Percentiles rank a stretch among this genome's conserved stretches.
These are phyloP conservation scores for Ligustrum vulgare DNA, from an alignment of 257 asterid genomes.

Conservation along the genomic window DNA sequence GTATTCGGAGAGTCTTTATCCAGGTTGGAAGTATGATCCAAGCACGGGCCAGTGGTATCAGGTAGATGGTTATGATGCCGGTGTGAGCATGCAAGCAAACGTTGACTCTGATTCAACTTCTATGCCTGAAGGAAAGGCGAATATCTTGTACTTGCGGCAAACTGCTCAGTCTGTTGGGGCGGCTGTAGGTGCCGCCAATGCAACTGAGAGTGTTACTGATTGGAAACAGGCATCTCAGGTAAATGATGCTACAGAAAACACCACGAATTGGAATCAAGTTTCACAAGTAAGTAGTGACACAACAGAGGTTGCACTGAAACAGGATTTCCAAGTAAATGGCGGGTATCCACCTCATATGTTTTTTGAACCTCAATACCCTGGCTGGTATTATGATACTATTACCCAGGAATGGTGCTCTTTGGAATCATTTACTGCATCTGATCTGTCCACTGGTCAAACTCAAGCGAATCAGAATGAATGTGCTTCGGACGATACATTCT, in stretches of 20 bases:
- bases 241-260: conserved; percentile 35
- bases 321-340: conserved; percentile 42
- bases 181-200: conserved; percentile 49
- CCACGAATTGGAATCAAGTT: conserved; percentile 55
- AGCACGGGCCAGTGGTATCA: conserved; percentile 84
- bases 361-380: conserved; percentile 92
- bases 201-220: conserved; percentile 40
- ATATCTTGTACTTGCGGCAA: conserved; percentile 71
- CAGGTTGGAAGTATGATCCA: conserved; percentile 85
- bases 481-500: conserved; percentile 32
- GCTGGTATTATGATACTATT: conserved; percentile 78
- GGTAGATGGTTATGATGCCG: conserved; percentile 49
- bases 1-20: conserved; percentile 80
- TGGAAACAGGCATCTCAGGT: conserved; percentile 51
- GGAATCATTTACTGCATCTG: conserved; percentile 52
- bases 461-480: conserved; percentile 44
- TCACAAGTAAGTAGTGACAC: conserved; percentile 39
- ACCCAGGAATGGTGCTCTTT: conserved; percentile 65
- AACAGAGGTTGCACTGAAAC: conserved; percentile 49
- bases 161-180: conserved; percentile 51
- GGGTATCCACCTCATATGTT: conserved; percentile 84
- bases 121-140: conserved; percentile 42
- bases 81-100: conserved; percentile 37
- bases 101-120: conserved; percentile 32
- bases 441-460: conserved; percentile 44